Evolutionary conservation across 2,329 filamentous ascomycete genomes (phyloP).

Genomic region (Venturia carpophila): DNA sequence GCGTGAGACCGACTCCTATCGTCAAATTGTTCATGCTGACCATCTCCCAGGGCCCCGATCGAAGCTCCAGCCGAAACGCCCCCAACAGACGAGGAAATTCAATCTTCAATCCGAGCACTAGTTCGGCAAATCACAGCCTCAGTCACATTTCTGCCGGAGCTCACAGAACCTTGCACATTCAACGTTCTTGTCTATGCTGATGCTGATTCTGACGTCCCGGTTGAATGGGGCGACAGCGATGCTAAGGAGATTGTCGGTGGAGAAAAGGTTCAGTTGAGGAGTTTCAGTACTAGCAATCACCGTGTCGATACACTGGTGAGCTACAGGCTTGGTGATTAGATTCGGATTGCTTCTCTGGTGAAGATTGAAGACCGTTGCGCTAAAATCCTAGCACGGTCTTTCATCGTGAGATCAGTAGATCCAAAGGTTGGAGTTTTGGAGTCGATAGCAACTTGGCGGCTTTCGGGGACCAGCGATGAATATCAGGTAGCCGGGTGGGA

Average conservation of each 20-base stretch:
- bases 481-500: neutral
- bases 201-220: slow-evolving; percentile 88
- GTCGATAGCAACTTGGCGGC: neutral
- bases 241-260: slow-evolving; percentile 93
- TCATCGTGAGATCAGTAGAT: neutral
- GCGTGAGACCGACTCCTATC: slow-evolving; percentile 35
- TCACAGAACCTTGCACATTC: slow-evolving; percentile 93
- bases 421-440: neutral
- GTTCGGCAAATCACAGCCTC: slow-evolving; percentile 98
- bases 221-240: slow-evolving; percentile 98
- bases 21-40: neutral
- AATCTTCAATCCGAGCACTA: slow-evolving; percentile 89
- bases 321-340: slow-evolving; percentile 52
- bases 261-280: slow-evolving; percentile 89
- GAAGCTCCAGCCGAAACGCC: slow-evolving; percentile 25
- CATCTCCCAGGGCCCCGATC: neutral
- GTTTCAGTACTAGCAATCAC: slow-evolving; percentile 93
- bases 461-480: neutral
- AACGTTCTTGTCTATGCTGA: slow-evolving; percentile 98
- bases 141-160: slow-evolving; percentile 90
- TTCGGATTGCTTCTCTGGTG: neutral
- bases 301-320: slow-evolving; percentile 92
- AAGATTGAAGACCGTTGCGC: neutral
- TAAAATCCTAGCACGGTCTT: neutral
- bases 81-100: slow-evolving; percentile 78